phyloP scores from a whole-genome alignment of 306 rosid genomes.

The Datisca glomerata region DNA sequence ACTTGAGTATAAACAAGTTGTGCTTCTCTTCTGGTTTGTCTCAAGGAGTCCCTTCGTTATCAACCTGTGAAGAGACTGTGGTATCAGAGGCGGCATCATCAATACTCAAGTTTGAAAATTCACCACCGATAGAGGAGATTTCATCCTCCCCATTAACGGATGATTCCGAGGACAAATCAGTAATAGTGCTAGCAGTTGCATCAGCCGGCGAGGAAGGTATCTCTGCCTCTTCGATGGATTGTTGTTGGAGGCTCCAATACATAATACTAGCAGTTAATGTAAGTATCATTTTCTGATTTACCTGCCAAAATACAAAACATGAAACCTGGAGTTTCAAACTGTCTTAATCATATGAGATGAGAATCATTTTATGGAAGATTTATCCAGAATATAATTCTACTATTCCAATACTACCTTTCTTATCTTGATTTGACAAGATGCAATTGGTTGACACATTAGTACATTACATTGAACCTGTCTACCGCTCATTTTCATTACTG shows the following conservation, averaged over 20 bases:
- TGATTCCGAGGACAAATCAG: constrained; percentile 59
- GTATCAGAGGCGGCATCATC: constrained; percentile 80
- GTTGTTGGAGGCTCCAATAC: constrained; percentile 88
- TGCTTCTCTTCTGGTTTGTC: too few relatives aligned
- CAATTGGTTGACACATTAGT: too few relatives aligned
- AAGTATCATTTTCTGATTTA: constrained; percentile 92
- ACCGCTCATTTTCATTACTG: too few relatives aligned
- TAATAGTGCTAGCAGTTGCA: constrained; percentile 21
- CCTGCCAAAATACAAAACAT: too few relatives aligned
- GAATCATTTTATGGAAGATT: too few relatives aligned
- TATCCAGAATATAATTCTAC: too few relatives aligned
- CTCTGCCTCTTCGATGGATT: constrained; percentile 42
- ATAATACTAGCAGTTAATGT: constrained; percentile 80
- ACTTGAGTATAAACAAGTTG: too few relatives aligned
- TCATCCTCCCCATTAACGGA: constrained; percentile 75
- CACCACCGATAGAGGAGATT: constrained; percentile 52
- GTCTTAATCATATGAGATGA: too few relatives aligned
- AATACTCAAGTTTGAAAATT: constrained; percentile 46
- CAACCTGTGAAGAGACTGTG: constrained; percentile 52
- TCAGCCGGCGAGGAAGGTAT: constrained; percentile 36
- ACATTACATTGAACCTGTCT: too few relatives aligned
- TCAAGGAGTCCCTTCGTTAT: constrained; percentile 20
- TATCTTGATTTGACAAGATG: too few relatives aligned
- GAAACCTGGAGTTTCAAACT: too few relatives aligned
- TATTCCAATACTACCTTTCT: too few relatives aligned